phyloP scores from a whole-genome alignment of 2,329 filamentous ascomycete genomes.

The Aspergillus ochraceoroseus region DNA sequence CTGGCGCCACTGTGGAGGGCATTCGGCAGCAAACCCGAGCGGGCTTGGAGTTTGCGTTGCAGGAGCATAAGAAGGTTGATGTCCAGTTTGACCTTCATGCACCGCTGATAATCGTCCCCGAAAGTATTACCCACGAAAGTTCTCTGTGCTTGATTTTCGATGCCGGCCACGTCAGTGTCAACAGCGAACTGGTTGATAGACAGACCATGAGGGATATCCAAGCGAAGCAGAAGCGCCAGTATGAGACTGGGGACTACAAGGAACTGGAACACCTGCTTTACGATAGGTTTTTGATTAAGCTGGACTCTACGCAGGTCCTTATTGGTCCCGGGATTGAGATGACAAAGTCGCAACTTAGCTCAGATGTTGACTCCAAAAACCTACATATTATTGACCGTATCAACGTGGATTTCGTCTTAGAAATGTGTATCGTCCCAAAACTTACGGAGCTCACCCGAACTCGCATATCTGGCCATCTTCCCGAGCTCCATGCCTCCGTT shows the following conservation, averaged over 20 bases:
- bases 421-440: slow-evolving; percentile 94
- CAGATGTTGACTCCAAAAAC: slow-evolving; percentile 62
- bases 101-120: slow-evolving; percentile 90
- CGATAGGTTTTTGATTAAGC: slow-evolving; percentile 88
- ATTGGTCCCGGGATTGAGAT: slow-evolving; percentile 91
- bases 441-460: slow-evolving; percentile 88
- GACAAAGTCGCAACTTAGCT: slow-evolving; percentile 73
- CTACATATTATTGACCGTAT: slow-evolving; percentile 93
- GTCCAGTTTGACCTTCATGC: slow-evolving; percentile 93
- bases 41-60: slow-evolving; percentile 89
- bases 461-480: slow-evolving; percentile 83
- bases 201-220: slow-evolving; percentile 86
- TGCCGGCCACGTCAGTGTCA: slow-evolving; percentile 90
- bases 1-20: slow-evolving; percentile 91
- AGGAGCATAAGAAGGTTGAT: slow-evolving; percentile 97
- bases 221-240: slow-evolving; percentile 79
- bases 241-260: slow-evolving; percentile 83
- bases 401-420: slow-evolving; percentile 95
- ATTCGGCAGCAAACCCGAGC: slow-evolving; percentile 92
- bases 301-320: slow-evolving; percentile 90
- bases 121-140: slow-evolving; percentile 75
- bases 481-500: slow-evolving; percentile 82
- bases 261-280: slow-evolving; percentile 92
- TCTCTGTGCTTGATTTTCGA: slow-evolving; percentile 91
- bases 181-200: slow-evolving; percentile 88